phyloP scores from a whole-genome alignment of 192 early-diverging fungal species.

The Linderina pennispora region DNA sequence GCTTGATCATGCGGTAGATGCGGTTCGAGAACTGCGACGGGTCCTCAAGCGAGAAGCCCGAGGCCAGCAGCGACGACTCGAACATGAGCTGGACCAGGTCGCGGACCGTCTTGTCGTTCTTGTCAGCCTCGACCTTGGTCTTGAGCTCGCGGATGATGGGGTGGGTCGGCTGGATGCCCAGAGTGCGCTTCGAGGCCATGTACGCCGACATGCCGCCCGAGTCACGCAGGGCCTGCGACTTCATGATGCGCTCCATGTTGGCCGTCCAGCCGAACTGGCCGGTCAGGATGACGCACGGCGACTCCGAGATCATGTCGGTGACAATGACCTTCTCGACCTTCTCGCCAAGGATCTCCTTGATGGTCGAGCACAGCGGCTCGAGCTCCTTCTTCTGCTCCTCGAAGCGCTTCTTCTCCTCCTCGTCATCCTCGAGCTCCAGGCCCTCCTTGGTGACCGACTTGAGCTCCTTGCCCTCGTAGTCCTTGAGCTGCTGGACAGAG shows the following conservation, averaged over 20 bases:
- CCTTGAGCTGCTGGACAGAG: constrained; percentile 95
- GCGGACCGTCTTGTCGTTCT: constrained; percentile 99
- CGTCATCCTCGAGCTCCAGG: constrained; percentile 97
- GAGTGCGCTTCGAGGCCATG: constrained; percentile 99
- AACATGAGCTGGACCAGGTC: constrained; percentile 92
- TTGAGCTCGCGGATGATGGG: constrained; percentile 93
- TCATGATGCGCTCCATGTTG: constrained; percentile 99
- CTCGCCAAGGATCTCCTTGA: constrained; percentile 99
- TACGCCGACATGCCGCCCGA: constrained; percentile 97
- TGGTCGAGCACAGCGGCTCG: constrained; percentile 87
- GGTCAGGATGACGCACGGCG: constrained; percentile 97
- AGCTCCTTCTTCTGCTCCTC: constrained; percentile 91
- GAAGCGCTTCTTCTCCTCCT: constrained; percentile 92
- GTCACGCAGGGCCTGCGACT: constrained; percentile 99
- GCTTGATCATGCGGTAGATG: constrained; percentile 99
- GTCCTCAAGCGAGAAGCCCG: constrained; percentile 97
- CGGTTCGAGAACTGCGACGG: constrained; percentile 85
- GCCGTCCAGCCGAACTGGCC: constrained; percentile 99
- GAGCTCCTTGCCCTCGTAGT: constrained; percentile 99
- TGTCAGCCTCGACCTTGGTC: constrained; percentile 87
- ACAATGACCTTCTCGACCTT: constrained; percentile 93
- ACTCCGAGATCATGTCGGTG: constrained; percentile 95
- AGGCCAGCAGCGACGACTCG: constrained; percentile 91
- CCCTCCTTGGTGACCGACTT: constrained; percentile 98
- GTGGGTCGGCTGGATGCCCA: constrained; percentile 97